Conservation (phyloP, 306 rosid species). For the Alnus rubra region DNA sequence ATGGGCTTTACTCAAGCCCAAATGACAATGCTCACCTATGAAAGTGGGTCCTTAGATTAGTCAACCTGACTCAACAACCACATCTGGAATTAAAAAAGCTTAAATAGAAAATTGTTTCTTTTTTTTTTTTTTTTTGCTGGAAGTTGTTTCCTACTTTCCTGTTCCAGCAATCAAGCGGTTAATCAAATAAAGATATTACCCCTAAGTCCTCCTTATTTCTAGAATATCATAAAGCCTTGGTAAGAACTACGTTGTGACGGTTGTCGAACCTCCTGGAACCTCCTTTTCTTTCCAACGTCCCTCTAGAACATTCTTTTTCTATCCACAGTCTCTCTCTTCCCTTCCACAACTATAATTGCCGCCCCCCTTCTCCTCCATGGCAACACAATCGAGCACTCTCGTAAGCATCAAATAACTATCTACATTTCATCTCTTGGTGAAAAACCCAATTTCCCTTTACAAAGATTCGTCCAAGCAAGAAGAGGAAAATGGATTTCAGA, state of each 20-base stretch:
- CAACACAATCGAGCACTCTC: background rate
- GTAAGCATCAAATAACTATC: background rate
- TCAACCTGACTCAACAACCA: too few species aligned
- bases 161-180: too few species aligned
- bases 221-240: too few species aligned
- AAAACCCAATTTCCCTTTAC: background rate
- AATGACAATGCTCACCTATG: too few species aligned
- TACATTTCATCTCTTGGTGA: background rate
- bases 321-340: background rate
- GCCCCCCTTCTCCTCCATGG: accelerated
- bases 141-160: too few species aligned
- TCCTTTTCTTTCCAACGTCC: background rate
- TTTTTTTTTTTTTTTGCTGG: too few species aligned
- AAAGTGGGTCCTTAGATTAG: too few species aligned
- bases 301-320: constrained; percentile 30
- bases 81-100: too few species aligned
- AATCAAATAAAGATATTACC: too few species aligned
- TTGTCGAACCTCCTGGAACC: constrained; percentile 29
- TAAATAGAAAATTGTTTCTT: too few species aligned
- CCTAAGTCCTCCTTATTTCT: too few species aligned
- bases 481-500: constrained; percentile 65
- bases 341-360: constrained; percentile 6
- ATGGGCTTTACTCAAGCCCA: too few species aligned
- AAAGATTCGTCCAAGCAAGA: background rate
- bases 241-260: background rate